Conservation (phyloP, 768 basidiomycete genomes). For the Leucosporidium scottii region DNA sequence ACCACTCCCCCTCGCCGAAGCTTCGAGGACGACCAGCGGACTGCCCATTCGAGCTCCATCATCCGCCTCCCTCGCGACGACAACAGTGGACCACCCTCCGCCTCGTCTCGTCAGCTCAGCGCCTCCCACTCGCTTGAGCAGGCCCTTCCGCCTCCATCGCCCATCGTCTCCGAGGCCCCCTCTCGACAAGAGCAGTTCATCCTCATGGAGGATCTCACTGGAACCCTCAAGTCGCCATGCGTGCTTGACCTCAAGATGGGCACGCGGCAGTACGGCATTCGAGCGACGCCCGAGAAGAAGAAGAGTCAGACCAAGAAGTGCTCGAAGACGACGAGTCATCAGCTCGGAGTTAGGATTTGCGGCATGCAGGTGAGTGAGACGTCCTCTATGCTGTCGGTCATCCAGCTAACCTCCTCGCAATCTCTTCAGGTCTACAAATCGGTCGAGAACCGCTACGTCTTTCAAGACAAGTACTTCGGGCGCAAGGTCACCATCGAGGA, state of each 20-base stretch:
- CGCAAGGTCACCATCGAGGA: constrained; percentile 79
- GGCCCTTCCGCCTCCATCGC: neutral
- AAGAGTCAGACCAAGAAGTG: constrained; percentile 98
- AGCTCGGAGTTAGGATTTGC: constrained; percentile 85
- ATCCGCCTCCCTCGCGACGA: neutral
- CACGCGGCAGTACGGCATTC: constrained; percentile 96
- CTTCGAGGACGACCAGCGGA: too few species aligned
- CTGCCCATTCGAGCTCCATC: neutral
- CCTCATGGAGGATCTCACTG: constrained; percentile 97
- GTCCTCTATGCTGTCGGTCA: neutral
- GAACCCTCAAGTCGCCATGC: constrained; percentile 79
- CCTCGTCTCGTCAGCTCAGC: neutral
- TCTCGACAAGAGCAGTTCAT: constrained; percentile 96
- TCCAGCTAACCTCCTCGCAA: neutral
- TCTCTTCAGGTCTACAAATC: constrained; percentile 79
- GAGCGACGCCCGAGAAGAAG: constrained; percentile 85
- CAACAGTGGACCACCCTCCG: neutral
- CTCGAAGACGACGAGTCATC: constrained; percentile 85
- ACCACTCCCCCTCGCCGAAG: too few species aligned
- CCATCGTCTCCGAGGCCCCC: constrained; percentile 14
- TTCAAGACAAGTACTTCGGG: constrained; percentile 94
- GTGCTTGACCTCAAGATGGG: constrained; percentile 99
- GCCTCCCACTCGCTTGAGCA: neutral
- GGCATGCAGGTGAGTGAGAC: constrained; percentile 84
- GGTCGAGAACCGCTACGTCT: constrained; percentile 69